phyloP scores from a whole-genome alignment of 257 asterid species.

The Plantago ovata region DNA sequence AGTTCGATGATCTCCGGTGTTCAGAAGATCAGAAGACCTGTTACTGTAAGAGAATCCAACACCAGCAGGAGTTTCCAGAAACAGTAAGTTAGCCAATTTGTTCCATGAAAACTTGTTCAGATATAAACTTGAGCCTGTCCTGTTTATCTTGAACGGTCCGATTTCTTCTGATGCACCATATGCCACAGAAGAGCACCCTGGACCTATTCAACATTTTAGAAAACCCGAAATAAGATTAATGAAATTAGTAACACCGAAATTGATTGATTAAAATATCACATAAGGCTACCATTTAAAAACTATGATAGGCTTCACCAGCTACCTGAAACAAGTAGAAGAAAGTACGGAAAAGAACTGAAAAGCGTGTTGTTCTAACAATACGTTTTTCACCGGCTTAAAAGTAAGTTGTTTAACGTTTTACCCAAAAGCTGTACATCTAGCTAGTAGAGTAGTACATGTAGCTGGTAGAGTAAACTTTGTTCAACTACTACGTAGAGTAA shows the following conservation, averaged over 20 bases:
- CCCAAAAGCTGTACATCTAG: no score
- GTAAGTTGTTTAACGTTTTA: no score
- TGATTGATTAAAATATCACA: no score
- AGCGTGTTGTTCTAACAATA: no score
- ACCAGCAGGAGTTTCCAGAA: conserved; percentile 93
- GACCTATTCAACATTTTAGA: conserved; percentile 46
- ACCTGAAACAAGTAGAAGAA: no score
- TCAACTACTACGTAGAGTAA: not conserved
- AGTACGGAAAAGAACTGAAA: no score
- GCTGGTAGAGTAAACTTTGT: no score
- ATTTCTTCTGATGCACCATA: conserved; percentile 98
- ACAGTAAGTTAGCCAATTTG: conserved; percentile 67
- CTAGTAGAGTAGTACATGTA: no score
- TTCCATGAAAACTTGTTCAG: conserved; percentile 87
- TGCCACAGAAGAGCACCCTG: conserved; percentile 97
- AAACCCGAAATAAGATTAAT: conserved; percentile 1
- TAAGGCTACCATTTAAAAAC: no score
- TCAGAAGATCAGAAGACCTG: conserved; percentile 70
- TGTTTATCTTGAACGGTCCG: conserved; percentile 80
- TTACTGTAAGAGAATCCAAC: conserved; percentile 88
- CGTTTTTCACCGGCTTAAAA: no score
- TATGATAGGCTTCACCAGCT: no score
- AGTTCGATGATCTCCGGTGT: conserved; percentile 86
- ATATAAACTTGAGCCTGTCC: conserved; percentile 51
- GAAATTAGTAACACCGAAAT: not conserved